phyloP scores from a whole-genome alignment of 2,329 filamentous ascomycete genomes.

The Epichloe elymi region DNA sequence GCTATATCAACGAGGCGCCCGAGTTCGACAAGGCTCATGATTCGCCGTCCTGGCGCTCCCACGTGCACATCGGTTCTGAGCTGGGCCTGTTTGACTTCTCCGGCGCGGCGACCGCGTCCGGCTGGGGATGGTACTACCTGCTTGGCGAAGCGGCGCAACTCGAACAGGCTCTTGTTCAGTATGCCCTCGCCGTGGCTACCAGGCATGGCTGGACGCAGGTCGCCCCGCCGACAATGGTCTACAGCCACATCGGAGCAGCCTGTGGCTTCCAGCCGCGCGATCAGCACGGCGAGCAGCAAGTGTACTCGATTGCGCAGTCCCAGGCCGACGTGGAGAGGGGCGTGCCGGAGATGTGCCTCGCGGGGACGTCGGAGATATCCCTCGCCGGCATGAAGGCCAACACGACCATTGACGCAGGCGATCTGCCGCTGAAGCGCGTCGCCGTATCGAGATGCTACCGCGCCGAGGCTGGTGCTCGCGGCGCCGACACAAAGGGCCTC shows the following conservation, averaged over 20 bases:
- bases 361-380: constrained; percentile 89
- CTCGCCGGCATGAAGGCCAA: constrained; percentile 83
- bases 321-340: constrained; percentile 45
- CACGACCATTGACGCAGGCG: constrained; percentile 46
- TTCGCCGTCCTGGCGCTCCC: constrained; percentile 48
- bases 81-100: constrained; percentile 88
- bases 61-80: constrained; percentile 74
- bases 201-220: constrained; percentile 67
- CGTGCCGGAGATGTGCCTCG: constrained; percentile 60
- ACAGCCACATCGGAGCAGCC: constrained; percentile 76
- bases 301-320: constrained; percentile 65
- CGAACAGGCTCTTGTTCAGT: constrained; percentile 88
- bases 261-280: constrained; percentile 94
- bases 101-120: constrained; percentile 64
- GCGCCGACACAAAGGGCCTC: constrained; percentile 81
- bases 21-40: constrained; percentile 16
- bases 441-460: constrained; percentile 88
- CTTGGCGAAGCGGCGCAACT: constrained; percentile 82
- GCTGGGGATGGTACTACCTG: constrained; percentile 98
- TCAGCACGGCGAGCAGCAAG: constrained; percentile 79
- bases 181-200: constrained; percentile 62
- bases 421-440: constrained; percentile 67
- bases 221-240: constrained; percentile 79
- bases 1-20: constrained; percentile 66
- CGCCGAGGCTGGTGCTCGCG: constrained; percentile 83